A percentile compares a stretch with the other conserved stretches of the same genome.
phyloP scores from a whole-genome alignment of 495 filamentous ascomycete genomes.

The Rusavskia elegans region DNA sequence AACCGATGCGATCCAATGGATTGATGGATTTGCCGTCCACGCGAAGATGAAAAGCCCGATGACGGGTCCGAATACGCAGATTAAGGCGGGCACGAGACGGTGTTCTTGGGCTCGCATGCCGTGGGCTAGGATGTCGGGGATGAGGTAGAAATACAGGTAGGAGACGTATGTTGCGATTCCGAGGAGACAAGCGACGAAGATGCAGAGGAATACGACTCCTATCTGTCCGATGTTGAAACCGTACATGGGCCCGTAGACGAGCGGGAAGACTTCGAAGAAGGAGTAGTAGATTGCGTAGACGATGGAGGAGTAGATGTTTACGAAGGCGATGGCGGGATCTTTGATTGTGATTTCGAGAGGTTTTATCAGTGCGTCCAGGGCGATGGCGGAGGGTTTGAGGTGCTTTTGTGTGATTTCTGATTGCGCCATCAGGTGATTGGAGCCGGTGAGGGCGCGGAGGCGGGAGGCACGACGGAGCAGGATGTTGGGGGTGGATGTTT shows the following conservation, averaged over 20 bases:
- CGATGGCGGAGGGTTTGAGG: conserved; percentile 28
- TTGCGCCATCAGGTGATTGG: conserved; percentile 26
- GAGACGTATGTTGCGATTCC: conserved; percentile 31
- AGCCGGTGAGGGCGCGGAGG: conserved; percentile 30
- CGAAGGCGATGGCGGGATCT: conserved; percentile 43
- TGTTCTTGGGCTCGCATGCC: conserved; percentile 24
- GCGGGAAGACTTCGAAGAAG: conserved; percentile 57
- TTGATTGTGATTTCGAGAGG: conserved; percentile 42
- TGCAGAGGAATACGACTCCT: conserved; percentile 49
- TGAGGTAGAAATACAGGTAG: conserved; percentile 35
- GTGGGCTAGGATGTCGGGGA: conserved; percentile 27
- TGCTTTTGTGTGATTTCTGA: conserved; percentile 35
- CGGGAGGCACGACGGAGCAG: conserved; percentile 39
- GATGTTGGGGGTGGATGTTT: conserved; percentile 40
- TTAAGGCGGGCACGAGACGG: conserved; percentile 37
- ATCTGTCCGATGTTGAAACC: conserved; percentile 42
- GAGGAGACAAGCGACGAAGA: conserved; percentile 40
- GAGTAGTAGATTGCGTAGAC: conserved; percentile 48
- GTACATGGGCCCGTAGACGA: conserved; percentile 52
- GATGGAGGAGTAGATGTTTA: conserved; percentile 41
- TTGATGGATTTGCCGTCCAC: conserved; percentile 35
- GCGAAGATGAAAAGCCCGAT: conserved; percentile 45
- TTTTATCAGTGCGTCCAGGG: conserved; percentile 42
- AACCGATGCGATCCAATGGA: conserved; percentile 43
- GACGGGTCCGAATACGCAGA: conserved; percentile 33